Base-by-base conservation (phyloP, 2,329 filamentous ascomycete genomes). In the Trichophyton schoenleinii region DNA sequence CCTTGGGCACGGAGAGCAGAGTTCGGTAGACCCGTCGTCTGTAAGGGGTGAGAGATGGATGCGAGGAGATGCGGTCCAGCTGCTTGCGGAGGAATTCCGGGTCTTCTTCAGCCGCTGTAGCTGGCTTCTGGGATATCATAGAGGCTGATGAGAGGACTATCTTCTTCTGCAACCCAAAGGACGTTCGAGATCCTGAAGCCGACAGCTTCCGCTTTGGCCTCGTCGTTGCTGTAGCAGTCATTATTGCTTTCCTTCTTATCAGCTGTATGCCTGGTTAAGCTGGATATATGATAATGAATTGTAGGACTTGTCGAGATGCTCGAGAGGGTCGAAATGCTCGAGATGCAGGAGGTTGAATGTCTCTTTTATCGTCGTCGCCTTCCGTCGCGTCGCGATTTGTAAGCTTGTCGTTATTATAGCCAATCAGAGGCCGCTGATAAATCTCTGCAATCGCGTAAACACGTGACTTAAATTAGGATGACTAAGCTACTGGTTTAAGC, bases 1-100 rank as follows among this genome's bases (percentile, higher is more conserved):
- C 90, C 15, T 75, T 73, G 0, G 91, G 91, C 63, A 95, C 88
- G 69, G 90, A 87, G 69, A 87, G 86, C 2, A 95, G 82, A 3
- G 87, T 80, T 1, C 80, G 75, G 77, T 90, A 92, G 64, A 95
- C 80, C 60, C 71, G 73, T 13, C 73, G 73, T 28, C 79, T 78
- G 70, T 79, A 80, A 15, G 77, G 73, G 2, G 79, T 80, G 20
- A 82, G 73, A n/a, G 72, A 70, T 46, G 72, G 73, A 58, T 79
- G 77, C 28, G 70, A 67, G 31, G 71, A 68, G 64, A 81, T 79
- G 59, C 74, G 73, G 22, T 66, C 67, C 53, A 79, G 73, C 28
- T 70, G 66, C 25, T 59, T 22, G 18, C 38, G 57, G 8, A 57
- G 25, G 3, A 42, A 28, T 7, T 38, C 55, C 8, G 49, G 49